Evolutionary conservation across 2,329 filamentous ascomycete genomes (phyloP).

Genomic region (Chaetomium strumarium): DNA sequence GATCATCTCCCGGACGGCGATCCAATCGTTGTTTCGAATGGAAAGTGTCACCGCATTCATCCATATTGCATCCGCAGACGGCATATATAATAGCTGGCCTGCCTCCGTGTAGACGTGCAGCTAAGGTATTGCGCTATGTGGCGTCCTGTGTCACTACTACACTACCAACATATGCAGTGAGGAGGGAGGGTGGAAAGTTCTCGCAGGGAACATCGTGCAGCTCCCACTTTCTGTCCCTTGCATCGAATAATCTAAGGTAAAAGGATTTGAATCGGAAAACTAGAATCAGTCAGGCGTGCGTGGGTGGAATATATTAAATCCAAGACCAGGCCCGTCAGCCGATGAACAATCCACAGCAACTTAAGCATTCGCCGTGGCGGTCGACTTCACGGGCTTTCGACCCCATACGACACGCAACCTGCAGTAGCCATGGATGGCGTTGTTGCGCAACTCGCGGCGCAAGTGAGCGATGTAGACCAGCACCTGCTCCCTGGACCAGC

Average conservation of each 20-base stretch:
- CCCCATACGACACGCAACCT: not conserved
- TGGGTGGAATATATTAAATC: too few species aligned
- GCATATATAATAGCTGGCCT: too few species aligned
- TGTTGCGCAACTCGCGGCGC: not conserved
- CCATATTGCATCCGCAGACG: constrained; percentile 16
- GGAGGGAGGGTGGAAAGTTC: too few species aligned
- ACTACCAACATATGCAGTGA: too few species aligned
- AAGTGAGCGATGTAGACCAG: not conserved
- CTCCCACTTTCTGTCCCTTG: not conserved
- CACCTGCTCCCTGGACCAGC: not conserved
- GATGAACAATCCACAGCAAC: too few species aligned
- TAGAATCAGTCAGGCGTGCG: too few species aligned
- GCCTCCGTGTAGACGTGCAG: too few species aligned
- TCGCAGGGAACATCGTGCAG: too few species aligned
- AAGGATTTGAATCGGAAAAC: not conserved
- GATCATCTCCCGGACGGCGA: constrained; percentile 8
- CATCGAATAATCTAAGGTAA: not conserved
- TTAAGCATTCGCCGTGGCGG: not conserved
- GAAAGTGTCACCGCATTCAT: constrained; percentile 14
- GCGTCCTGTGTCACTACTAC: too few species aligned
- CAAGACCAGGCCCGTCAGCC: too few species aligned
- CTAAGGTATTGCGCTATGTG: too few species aligned
- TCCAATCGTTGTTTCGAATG: constrained; percentile 14
- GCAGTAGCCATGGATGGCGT: not conserved
- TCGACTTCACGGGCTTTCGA: not conserved